Percentiles rank a stretch among this genome's conserved stretches.
Evolutionary conservation across 148 eudicot species (phyloP).

Genomic region (Camellia granthamiana): DNA sequence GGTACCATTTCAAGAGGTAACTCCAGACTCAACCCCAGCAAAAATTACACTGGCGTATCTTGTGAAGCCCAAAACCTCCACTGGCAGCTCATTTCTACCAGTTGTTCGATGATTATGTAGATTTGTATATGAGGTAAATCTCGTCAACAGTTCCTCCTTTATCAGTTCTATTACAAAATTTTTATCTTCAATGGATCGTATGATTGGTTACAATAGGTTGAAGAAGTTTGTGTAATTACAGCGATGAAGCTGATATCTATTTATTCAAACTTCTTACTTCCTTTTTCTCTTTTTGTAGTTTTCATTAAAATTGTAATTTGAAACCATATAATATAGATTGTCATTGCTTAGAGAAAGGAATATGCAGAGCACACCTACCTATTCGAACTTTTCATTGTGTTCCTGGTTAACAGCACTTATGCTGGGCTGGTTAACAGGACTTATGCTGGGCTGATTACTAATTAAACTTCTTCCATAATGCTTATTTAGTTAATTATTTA

Average conservation of each 20-base stretch:
- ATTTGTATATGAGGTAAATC: background rate
- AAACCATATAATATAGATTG: too few species aligned
- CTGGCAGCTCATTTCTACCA: slow-evolving; percentile 40
- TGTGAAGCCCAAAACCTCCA: slow-evolving; percentile 61
- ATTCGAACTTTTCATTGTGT: too few species aligned
- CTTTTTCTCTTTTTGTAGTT: background rate
- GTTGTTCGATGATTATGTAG: slow-evolving; percentile 13
- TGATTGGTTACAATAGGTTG: background rate
- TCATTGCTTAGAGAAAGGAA: too few species aligned
- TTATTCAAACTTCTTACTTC: background rate
- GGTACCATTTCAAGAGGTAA: slow-evolving; percentile 67
- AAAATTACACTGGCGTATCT: slow-evolving; percentile 58
- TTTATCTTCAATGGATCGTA: background rate
- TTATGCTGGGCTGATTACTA: too few species aligned
- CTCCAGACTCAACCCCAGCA: slow-evolving; percentile 45
- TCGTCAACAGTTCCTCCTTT: background rate
- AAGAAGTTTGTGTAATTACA: slow-evolving; percentile 8
- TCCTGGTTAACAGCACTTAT: too few species aligned
- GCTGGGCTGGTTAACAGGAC: too few species aligned
- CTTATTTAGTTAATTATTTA: too few species aligned
- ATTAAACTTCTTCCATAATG: too few species aligned
- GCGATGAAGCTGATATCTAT: background rate
- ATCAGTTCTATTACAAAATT: background rate
- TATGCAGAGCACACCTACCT: too few species aligned
- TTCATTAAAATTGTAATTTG: background rate